These are phyloP conservation scores for Mallotus repandus DNA, from an alignment of 441 rosid genomes.

Conservation along the genomic window DNA sequence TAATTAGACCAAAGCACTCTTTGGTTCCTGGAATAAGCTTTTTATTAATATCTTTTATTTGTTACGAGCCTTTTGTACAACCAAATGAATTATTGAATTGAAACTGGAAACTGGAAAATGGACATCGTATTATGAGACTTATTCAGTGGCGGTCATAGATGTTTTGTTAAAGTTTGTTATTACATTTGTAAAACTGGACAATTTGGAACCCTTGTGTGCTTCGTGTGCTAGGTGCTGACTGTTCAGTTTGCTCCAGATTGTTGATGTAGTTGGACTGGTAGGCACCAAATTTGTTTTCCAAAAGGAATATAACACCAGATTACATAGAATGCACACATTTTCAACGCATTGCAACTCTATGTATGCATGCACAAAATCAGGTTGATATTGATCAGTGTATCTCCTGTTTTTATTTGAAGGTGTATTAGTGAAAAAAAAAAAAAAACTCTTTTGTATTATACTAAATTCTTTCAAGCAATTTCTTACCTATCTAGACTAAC, in stretches of 20 bases:
- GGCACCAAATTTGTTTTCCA: not conserved
- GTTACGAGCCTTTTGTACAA: not conserved
- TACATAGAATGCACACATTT: not conserved
- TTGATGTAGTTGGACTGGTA: not conserved
- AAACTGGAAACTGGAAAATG: slow-evolving; percentile 1
- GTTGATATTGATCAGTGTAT: not conserved
- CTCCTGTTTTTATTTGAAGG: not conserved
- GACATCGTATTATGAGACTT: not conserved
- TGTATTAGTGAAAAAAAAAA: not conserved
- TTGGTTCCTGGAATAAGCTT: not conserved
- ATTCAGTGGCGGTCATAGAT: not conserved
- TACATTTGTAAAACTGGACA: not conserved
- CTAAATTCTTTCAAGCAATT: not conserved
- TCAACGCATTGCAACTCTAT: not conserved
- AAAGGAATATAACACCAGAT: not conserved
- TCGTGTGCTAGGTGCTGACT: not conserved
- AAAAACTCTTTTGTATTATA: not conserved
- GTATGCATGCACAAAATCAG: not conserved
- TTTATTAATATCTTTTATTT: not conserved
- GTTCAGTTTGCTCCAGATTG: not conserved
- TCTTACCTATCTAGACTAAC: not conserved
- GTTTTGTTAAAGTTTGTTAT: not conserved
- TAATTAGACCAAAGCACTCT: not conserved
- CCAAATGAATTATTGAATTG: not conserved
- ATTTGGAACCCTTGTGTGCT: slow-evolving; percentile 6